These are phyloP conservation scores for Torulaspora microellipsoides DNA, from an alignment of 805 yeast species.

Conservation along the genomic window DNA sequence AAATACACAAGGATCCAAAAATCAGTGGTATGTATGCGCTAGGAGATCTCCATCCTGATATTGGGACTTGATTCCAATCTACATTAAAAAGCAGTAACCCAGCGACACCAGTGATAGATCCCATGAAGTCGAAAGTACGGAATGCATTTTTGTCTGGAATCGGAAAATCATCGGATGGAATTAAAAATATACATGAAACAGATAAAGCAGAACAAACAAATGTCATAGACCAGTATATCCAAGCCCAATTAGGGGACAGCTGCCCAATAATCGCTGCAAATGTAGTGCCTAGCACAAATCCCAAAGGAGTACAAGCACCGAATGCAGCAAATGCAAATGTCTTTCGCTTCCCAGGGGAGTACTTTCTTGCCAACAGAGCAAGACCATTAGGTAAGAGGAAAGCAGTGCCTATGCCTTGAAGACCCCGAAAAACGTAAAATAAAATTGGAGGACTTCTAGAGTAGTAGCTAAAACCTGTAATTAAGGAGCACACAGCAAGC, in stretches of 20 bases:
- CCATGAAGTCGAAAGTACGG: slow-evolving; percentile 35
- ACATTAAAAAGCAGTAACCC: slow-evolving; percentile 55
- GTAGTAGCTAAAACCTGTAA: too few relatives aligned
- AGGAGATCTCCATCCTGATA: slow-evolving; percentile 51
- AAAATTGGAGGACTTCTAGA: too few relatives aligned
- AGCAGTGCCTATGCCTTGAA: too few relatives aligned
- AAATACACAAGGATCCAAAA: slow-evolving; percentile 39
- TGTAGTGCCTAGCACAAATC: too few relatives aligned
- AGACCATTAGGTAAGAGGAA: too few relatives aligned
- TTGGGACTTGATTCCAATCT: slow-evolving; percentile 63
- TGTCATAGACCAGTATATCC: slow-evolving; percentile 49
- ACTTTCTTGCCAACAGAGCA: too few relatives aligned
- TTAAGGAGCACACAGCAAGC: too few relatives aligned
- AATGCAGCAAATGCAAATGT: too few relatives aligned
- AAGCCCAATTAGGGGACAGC: slow-evolving; percentile 56
- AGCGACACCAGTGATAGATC: slow-evolving; percentile 45
- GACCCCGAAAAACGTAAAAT: too few relatives aligned
- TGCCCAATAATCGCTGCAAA: too few relatives aligned
- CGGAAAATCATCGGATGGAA: slow-evolving; percentile 17
- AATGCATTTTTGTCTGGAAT: background rate
- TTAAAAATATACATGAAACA: slow-evolving; percentile 30
- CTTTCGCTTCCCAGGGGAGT: too few relatives aligned
- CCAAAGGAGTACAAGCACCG: too few relatives aligned
- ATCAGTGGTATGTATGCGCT: slow-evolving; percentile 49
- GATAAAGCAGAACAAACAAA: slow-evolving; percentile 37